Evolutionary conservation across 169 alveolate genomes (phyloP).

Genomic region (Cryptosporidium bovis): DNA sequence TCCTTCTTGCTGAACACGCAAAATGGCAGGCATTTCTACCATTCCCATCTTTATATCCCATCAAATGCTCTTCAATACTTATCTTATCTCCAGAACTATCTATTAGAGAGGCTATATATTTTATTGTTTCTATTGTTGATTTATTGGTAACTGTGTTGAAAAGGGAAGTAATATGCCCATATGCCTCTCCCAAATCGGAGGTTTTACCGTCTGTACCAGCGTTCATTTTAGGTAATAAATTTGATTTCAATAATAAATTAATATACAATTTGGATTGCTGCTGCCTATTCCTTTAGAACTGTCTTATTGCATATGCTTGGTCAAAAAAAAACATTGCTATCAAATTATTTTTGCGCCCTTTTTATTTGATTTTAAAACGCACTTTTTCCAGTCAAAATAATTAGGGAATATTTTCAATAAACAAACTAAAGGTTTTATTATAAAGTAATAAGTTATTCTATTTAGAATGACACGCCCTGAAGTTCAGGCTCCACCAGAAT

Average conservation of each 20-base stretch:
- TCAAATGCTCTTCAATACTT: conserved; percentile 40
- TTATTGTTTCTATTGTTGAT: conserved; percentile 48
- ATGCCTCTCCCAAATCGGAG: conserved; percentile 61
- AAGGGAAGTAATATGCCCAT: conserved; percentile 37
- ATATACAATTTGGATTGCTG: no score
- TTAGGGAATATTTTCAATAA: not conserved
- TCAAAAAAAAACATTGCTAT: no score
- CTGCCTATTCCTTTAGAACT: no score
- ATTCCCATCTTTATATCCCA: conserved; percentile 68
- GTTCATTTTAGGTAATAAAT: conserved; percentile 2
- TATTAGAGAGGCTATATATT: conserved; percentile 14
- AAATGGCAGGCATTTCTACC: conserved; percentile 69
- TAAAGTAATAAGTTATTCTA: not conserved
- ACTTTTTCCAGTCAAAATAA: no score
- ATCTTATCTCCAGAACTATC: conserved; percentile 22
- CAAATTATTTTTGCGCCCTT: no score
- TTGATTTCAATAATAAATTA: no score
- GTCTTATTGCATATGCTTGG: no score
- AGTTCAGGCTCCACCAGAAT: conserved; percentile 70
- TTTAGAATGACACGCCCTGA: conserved; percentile 60
- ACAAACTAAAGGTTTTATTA: not conserved
- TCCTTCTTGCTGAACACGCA: conserved; percentile 71
- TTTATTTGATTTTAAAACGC: not conserved
- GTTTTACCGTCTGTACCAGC: not conserved
- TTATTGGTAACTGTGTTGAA: conserved; percentile 49